Conservation (phyloP, 2,329 filamentous ascomycete species). For the Aspergillus uvarum region DNA sequence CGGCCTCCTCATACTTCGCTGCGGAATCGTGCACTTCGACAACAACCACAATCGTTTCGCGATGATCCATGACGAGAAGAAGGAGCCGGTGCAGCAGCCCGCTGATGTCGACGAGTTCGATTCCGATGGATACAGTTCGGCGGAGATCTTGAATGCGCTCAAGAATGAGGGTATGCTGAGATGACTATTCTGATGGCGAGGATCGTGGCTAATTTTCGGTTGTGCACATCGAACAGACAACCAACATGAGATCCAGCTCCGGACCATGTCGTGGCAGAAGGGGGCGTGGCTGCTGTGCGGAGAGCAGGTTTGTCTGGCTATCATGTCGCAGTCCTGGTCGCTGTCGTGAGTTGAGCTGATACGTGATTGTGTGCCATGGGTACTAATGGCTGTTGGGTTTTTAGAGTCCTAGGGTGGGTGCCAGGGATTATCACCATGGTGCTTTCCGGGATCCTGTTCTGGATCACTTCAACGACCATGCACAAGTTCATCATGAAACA, state of each 20-base stretch:
- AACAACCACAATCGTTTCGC: background rate
- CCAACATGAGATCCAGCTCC: constrained; percentile 48
- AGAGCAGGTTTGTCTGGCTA: constrained; percentile 53
- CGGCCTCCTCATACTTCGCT: background rate
- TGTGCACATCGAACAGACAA: background rate
- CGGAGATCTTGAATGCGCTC: constrained; percentile 2
- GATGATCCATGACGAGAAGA: background rate
- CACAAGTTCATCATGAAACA: constrained; percentile 55
- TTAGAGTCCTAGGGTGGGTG: constrained; percentile 3
- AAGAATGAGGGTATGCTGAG: background rate
- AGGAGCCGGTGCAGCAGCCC: background rate
- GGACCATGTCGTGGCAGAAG: constrained; percentile 57
- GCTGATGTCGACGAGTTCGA: background rate
- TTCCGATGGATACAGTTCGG: background rate
- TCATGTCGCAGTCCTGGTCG: constrained; percentile 55
- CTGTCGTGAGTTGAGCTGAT: constrained; percentile 38
- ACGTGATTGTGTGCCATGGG: background rate
- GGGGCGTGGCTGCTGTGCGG: constrained; percentile 50
- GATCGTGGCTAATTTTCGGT: background rate
- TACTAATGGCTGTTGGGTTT: background rate
- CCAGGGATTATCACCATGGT: constrained; percentile 36
- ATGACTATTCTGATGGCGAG: background rate
- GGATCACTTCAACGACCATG: constrained; percentile 54
- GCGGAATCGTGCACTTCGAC: background rate
- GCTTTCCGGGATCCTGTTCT: constrained; percentile 46